Evolutionary conservation across 192 early-diverging fungal genomes (phyloP).

Genomic region (Entomortierella parvispora): DNA sequence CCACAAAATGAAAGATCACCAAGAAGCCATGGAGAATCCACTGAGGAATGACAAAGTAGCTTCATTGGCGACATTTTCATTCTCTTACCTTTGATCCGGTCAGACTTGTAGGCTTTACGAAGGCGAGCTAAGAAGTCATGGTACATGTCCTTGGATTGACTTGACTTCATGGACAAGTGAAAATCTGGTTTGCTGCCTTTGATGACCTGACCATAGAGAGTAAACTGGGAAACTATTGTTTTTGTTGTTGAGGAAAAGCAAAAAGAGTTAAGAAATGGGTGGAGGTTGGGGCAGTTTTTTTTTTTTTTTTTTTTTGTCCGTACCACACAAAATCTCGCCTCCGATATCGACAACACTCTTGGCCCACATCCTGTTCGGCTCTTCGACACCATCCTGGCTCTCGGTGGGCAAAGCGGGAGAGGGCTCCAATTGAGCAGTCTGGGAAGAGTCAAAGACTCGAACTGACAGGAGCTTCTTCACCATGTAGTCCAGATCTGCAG

Average conservation of each 20-base stretch:
- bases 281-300: too few relatives aligned
- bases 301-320: neutral
- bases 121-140: conserved; percentile 76
- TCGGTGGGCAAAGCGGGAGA: neutral
- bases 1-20: neutral
- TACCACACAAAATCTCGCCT: conserved; percentile 83
- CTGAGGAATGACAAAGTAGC: too few relatives aligned
- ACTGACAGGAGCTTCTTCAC: conserved; percentile 83
- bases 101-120: conserved; percentile 66
- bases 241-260: neutral
- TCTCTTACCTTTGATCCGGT: conserved; percentile 75
- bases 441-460: conserved; percentile 72
- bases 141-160: conserved; percentile 77
- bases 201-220: conserved; percentile 81
- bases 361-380: conserved; percentile 72
- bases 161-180: conserved; percentile 86
- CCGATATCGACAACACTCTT: conserved; percentile 79
- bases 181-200: conserved; percentile 96
- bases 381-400: conserved; percentile 56
- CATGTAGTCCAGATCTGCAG: conserved; percentile 87
- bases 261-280: neutral
- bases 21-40: too few relatives aligned
- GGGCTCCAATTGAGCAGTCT: neutral
- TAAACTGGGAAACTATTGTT: conserved; percentile 91
- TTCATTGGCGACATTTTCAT: neutral